These are phyloP conservation scores for Coemansia sp. DNA, from an alignment of 192 early-diverging fungal genomes.

Conservation along the genomic window DNA sequence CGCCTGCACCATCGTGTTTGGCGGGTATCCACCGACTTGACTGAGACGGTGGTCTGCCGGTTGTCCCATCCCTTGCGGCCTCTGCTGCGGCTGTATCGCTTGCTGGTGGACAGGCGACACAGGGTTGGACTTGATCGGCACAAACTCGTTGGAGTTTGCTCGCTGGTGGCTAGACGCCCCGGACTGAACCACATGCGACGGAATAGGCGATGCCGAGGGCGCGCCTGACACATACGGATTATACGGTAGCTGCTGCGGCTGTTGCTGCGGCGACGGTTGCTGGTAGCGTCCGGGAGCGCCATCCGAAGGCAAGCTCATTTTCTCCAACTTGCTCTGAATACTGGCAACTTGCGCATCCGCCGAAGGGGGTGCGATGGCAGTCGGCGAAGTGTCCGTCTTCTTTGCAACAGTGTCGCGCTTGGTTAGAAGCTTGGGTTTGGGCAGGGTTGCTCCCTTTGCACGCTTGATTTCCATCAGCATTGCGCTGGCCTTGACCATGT, in stretches of 20 bases:
- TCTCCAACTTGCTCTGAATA: conserved; percentile 29
- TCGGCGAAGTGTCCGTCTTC: conserved; percentile 8
- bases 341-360: conserved; percentile 39
- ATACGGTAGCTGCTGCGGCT: not conserved
- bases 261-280: conserved; percentile 12
- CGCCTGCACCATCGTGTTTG: conserved; percentile 41
- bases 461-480: conserved; percentile 82
- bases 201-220: conserved; percentile 22
- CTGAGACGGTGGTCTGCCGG: conserved; percentile 31
- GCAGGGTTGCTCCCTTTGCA: conserved; percentile 37
- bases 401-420: conserved; percentile 55
- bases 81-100: conserved; percentile 49
- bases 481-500: conserved; percentile 80
- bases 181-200: conserved; percentile 23
- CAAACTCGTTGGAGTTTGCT: conserved; percentile 50
- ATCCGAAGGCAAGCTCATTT: conserved; percentile 39
- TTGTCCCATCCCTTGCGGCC: conserved; percentile 17
- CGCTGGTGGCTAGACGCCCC: conserved; percentile 33
- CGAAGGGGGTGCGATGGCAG: conserved; percentile 6
- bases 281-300: conserved; percentile 1
- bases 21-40: conserved; percentile 48
- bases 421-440: conserved; percentile 41
- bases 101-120: conserved; percentile 36
- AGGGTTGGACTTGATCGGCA: conserved; percentile 41
- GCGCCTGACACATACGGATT: not conserved